Percentiles rank a stretch among this genome's conserved stretches.
phyloP scores from a whole-genome alignment of 805 yeast genomes.

The Dipodascopsis uninucleata region DNA sequence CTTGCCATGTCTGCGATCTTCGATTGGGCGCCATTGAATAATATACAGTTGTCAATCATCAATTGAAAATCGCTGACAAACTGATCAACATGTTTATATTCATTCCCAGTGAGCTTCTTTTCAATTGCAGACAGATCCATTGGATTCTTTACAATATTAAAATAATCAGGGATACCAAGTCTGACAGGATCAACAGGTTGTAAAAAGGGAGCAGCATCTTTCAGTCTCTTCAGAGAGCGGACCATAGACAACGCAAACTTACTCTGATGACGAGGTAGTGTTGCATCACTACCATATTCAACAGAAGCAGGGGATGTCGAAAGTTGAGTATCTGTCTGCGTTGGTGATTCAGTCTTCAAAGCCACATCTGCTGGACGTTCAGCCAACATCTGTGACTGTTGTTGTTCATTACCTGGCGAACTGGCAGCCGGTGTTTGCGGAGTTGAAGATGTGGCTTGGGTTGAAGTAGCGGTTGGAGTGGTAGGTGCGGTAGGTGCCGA shows the following conservation, averaged over 20 bases:
- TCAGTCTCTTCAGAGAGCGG: slow-evolving; percentile 81
- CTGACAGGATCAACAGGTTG: slow-evolving; percentile 87
- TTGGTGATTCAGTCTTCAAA: no score
- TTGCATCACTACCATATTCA: no score
- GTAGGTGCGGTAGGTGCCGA: background rate
- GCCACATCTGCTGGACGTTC: no score
- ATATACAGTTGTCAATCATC: slow-evolving; percentile 77
- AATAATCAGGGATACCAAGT: slow-evolving; percentile 85
- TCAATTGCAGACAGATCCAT: slow-evolving; percentile 95
- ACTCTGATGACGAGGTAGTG: slow-evolving; percentile 61
- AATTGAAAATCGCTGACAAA: slow-evolving; percentile 64
- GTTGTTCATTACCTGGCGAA: no score
- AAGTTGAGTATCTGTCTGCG: no score
- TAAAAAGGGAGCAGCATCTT: slow-evolving; percentile 87
- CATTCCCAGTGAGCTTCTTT: slow-evolving; percentile 63
- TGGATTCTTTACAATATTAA: slow-evolving; percentile 76
- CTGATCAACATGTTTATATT: slow-evolving; percentile 66
- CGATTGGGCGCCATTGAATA: slow-evolving; percentile 81
- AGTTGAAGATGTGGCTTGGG: no score
- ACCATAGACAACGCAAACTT: slow-evolving; percentile 74
- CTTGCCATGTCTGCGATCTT: slow-evolving; percentile 88
- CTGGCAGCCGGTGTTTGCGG: no score
- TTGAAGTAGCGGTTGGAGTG: slow-evolving; percentile 1
- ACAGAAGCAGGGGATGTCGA: no score
- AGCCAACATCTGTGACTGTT: no score